These are phyloP conservation scores for Trapa incisa DNA, from an alignment of 345 rosid genomes.

Conservation along the genomic window DNA sequence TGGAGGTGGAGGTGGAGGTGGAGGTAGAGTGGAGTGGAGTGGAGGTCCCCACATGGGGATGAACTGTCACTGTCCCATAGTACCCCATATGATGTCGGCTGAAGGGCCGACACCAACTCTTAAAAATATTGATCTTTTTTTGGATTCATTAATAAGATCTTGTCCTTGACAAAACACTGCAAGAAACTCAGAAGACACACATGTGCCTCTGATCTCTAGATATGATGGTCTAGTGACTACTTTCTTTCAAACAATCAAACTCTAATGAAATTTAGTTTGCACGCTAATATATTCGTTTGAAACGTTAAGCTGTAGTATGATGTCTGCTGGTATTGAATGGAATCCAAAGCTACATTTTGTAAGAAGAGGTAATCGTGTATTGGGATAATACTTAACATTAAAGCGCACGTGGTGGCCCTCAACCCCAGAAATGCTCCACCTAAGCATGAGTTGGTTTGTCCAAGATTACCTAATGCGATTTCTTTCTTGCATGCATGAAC, in stretches of 20 bases:
- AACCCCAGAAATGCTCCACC: slow-evolving; percentile 1
- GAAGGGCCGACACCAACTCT: slow-evolving; percentile 5
- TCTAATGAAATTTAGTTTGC: too few relatives aligned
- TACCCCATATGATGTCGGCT: slow-evolving; percentile 9
- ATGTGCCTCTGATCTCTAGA: neutral
- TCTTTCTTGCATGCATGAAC: neutral
- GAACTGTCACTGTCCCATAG: slow-evolving; percentile 8
- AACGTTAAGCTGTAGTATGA: neutral
- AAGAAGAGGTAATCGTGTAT: neutral
- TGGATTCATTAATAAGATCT: neutral
- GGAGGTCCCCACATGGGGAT: slow-evolving; percentile 11
- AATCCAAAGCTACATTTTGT: neutral
- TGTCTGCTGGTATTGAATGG: neutral
- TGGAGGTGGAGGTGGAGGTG: too few relatives aligned
- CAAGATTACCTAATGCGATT: neutral
- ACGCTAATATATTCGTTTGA: too few relatives aligned
- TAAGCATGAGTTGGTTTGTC: slow-evolving; percentile 1
- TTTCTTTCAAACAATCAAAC: too few relatives aligned
- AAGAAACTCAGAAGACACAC: slow-evolving; percentile 1
- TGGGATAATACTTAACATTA: neutral
- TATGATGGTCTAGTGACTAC: too few relatives aligned
- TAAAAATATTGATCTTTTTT: neutral
- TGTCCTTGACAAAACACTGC: neutral
- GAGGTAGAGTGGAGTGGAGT: neutral
- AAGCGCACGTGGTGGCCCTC: neutral